Base-by-base conservation (phyloP, 208 protist species). In the Lotmaria passim region DNA sequence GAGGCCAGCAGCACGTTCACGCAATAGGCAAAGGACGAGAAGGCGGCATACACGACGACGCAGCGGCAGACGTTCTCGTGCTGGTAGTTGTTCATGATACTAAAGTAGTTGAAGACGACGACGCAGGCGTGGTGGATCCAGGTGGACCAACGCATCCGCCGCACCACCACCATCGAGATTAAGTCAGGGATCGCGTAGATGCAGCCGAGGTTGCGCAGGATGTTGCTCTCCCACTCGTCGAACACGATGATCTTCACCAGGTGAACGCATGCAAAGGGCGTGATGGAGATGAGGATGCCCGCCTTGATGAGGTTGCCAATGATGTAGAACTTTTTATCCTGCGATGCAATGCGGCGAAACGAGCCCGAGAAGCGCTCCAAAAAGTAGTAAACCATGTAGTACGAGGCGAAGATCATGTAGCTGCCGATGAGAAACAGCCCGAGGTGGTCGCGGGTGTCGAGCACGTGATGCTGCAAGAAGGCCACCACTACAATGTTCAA, bases 161-260 rank as follows among this genome's bases (percentile, higher is more conserved):
- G 82, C 21, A 96, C 92, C 15, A 98, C 73, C 43, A 98, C 81
- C 81, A 98, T 93, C 1, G 91, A 94, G 31, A 98, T 86, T 63
- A 96, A 96, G 69, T 98, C 94, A 0, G 92, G 91, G 55, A 98
- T 91, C 46, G 94, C 81, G 73, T 97, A 98, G 61, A 98, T 94
- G 76, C 90, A 96, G 58, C 94, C 94, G 21, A 98, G 86, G 73
- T 98, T 97, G 48, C 85, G 88, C 43, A 98, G 83, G 12, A 75
- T 93, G 38, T 90, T 85, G 48, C 81, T 94, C 53, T 94, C 85
- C 89, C 90, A 98, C 48, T 73, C 60, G 48, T 97, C 94, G 36
- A 83, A 86, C 1, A 94, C 63, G 63, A 98, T 88, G 23, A 96
- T 93, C 41, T 86, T 80, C n/a, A 68, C 78, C 19, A 98, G 81